Evolutionary conservation across 148 eudicot genomes (phyloP), one percentile per base, ranked within the genome.

Genomic region (Amaranthus hypochondriacus): DNA sequence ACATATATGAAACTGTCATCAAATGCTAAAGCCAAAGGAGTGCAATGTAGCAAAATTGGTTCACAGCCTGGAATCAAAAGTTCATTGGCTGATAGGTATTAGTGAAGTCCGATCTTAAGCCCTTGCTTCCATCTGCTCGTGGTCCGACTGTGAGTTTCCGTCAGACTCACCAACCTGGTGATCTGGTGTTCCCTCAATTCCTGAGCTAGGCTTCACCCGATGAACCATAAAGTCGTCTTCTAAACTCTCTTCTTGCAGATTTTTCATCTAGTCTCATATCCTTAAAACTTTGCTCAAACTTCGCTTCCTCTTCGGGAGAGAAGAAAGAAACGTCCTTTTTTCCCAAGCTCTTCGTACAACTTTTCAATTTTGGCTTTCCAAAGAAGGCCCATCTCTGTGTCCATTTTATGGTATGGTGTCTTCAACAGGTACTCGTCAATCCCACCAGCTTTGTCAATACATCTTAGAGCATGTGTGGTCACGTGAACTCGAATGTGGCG

Each of bases 361-460:
- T 95, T 95, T 81, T 92, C 93, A 8, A 92, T 90, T 72, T 95
- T 92, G 61, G 92, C 80, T 83, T 95, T 95, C 99, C 99, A 92
- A 57, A 84, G 83, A 53, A 92, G 82, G 51, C 99, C 99, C 84
- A 88, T 75, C 59, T 95, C 99, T 4, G 96, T 90, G 87, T 95
- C 94, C 99, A 95, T 95, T 80, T 95, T 92, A 58, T 89, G 89
- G 81, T 95, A 92, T 0, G 96, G 99, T 42, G 96, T 95, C 80
- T 95, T 95, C 52, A 92, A 86, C 72, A 95, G 80, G 81, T 95
- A 92, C 88, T 95, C 99, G 48, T 92, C 99, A 9, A 95, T 88
- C 72, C 99, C 99, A 44, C 97, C 99, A 4, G 96, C 99, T 78
- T 92, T 92, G 88, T 94, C 98, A 74, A 94, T 92, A 83, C 97